Conservation (phyloP, 441 rosid genomes). For the Corymbia citriodora region DNA sequence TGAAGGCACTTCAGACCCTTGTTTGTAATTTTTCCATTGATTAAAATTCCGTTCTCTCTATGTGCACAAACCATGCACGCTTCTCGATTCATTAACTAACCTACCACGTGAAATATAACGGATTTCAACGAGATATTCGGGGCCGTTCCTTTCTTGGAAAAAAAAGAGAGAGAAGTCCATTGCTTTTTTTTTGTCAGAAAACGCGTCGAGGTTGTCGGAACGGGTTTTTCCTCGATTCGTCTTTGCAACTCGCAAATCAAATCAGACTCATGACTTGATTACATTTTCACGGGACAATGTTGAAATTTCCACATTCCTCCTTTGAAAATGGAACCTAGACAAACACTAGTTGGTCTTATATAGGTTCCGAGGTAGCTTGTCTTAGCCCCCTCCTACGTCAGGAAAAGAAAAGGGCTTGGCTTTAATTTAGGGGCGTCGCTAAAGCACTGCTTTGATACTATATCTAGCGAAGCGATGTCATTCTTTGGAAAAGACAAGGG, state of each 20-base stretch:
- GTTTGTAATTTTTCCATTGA: too few relatives aligned
- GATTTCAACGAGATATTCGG: rapidly evolving
- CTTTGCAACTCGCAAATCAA: not conserved
- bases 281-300: not conserved
- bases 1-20: too few relatives aligned
- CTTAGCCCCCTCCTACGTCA: not conserved
- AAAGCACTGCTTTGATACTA: not conserved
- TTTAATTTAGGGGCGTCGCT: not conserved
- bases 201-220: not conserved
- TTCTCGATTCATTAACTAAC: not conserved
- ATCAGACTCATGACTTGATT: not conserved
- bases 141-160: not conserved
- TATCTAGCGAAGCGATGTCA: not conserved
- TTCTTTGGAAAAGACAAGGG: not conserved
- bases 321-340: not conserved
- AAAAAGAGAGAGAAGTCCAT: not conserved
- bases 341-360: not conserved
- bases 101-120: rapidly evolving
- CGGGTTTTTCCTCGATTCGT: too few relatives aligned
- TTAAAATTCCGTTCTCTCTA: too few relatives aligned
- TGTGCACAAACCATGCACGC: too few relatives aligned
- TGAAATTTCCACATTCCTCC: not conserved
- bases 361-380: not conserved
- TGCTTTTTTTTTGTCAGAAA: not conserved
- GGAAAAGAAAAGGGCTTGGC: not conserved